Base-by-base conservation (phyloP, 2,329 filamentous ascomycete genomes). In the Exutisphaerella laricina region DNA sequence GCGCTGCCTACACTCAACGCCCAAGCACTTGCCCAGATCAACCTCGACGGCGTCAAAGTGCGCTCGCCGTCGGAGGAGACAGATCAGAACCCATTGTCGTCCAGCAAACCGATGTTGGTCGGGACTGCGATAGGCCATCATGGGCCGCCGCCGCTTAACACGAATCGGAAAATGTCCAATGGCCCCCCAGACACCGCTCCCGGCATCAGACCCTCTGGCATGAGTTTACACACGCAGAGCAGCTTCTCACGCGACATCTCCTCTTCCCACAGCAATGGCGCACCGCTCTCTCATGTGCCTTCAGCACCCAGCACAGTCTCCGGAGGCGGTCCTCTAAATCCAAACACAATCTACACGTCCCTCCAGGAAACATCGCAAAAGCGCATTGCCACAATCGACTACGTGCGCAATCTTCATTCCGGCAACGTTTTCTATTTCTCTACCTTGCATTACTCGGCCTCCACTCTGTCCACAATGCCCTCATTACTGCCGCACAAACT, bases 401-500 rank as follows among this genome's bases (percentile, higher is more conserved):
- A 98, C 62, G 66, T 98, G 51, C 80, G 89, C 49, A 95, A 94
- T 70, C 84, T 88, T 20, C 89, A 98, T 62, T 88, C 96, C 68
- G 89, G 90, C 48, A 82, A 88, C 45, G 82, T 95, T 30, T 97
- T 94, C 71, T 97, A 92, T 89, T 96, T 97, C 73, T 96, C 96
- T 68, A 96, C 92, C 0, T 79, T 95, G 48, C 84, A 94, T 60
- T 95, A 95, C 67, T 86, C 88, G 53, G 85, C 87, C 58, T 66
- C 78, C 21, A 88, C 95, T 64, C 75, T 97, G 23, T 71, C 77
- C 39, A 82, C 83, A 59, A 83, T 96, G 71, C 82, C 90, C 33
- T 94, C 88, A 61, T 90, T 94, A 61, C 85, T 94, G 46, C 71
- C 80, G 3, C 81, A 85, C 51, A 92, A 90, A 61, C 79, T 96